phyloP scores from a whole-genome alignment of 208 protist species.

The Leishmania turanica region DNA sequence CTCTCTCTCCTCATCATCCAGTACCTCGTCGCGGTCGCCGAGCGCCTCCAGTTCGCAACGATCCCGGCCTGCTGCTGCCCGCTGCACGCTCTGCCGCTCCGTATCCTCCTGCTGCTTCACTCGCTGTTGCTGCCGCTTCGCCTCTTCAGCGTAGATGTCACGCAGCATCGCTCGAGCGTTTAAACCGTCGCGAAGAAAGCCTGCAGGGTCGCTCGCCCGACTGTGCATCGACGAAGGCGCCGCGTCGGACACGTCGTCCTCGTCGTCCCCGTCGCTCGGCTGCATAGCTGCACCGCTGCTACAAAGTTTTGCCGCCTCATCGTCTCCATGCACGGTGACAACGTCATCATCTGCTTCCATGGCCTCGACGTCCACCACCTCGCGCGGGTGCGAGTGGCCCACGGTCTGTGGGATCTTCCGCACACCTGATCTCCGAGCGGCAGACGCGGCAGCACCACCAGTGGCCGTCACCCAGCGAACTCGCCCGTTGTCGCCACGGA shows the following conservation, averaged over 20 bases:
- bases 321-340: background rate
- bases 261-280: constrained; percentile 1
- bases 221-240: background rate
- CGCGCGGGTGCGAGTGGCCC: background rate
- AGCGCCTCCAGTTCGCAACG: background rate
- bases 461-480: constrained; percentile 57
- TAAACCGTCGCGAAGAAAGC: constrained; percentile 24
- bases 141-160: constrained; percentile 23
- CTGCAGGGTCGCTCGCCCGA: background rate
- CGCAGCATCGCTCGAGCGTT: constrained; percentile 23
- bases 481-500: constrained; percentile 64
- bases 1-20: background rate
- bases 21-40: background rate
- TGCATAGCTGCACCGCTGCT: background rate
- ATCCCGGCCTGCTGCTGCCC: no score
- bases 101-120: background rate
- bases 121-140: background rate
- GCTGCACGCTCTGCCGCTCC: background rate
- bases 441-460: background rate
- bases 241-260: background rate
- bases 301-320: background rate
- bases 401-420: background rate
- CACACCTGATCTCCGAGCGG: background rate
- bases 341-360: background rate
- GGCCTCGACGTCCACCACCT: background rate